Evolutionary conservation across 73 alveolate genomes (phyloP), one percentile per base, ranked within the genome.

Genomic region (Paramecium sonneborni): DNA sequence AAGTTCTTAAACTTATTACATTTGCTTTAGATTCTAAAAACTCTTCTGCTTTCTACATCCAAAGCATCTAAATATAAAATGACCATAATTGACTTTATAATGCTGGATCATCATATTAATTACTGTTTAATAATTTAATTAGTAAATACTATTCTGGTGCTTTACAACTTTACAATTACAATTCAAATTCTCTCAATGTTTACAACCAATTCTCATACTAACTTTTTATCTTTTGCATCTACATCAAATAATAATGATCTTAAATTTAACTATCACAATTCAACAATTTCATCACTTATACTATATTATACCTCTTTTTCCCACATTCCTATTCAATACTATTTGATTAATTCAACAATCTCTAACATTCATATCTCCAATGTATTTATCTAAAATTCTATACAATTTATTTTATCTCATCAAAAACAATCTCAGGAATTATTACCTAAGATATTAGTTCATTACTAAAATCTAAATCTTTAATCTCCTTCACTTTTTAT

Each of bases 31-130:
- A 32, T n/a, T 74, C 58, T 21, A 74, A 21, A 67, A 74, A 74
- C 34, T 74, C 67, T 7, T 74, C 18, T 4, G 87, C 87, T 15
- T 74, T 74, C 20, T 74, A 18, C 32, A 74, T 28, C 87, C 87
- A 74, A 35, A 74, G 21, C 87, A 74, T 35, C 39, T 43, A 35
- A 3, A 74, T 35, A 74, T 74, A 74, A 8, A 35, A 35, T 74
- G 32, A n/a, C 87, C 87, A 74, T 20, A 74, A 34, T 35, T 37
- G 0, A 30, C 57, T 32, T 38, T 74, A 28, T 6, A 21, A 3
- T 15, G 28, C 14, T 30, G 56, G 21, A 12, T 74, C 87, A 14
- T 35, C 0, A 74, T 14, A 74, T n/a, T 34, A 35, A 74, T 74
- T 32, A 0, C 14, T 30, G 20, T 35, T 74, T 2, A 74, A 32